phyloP scores from a whole-genome alignment of 1,139 yeast genomes.

The Sugiyamaella pinicola region DNA sequence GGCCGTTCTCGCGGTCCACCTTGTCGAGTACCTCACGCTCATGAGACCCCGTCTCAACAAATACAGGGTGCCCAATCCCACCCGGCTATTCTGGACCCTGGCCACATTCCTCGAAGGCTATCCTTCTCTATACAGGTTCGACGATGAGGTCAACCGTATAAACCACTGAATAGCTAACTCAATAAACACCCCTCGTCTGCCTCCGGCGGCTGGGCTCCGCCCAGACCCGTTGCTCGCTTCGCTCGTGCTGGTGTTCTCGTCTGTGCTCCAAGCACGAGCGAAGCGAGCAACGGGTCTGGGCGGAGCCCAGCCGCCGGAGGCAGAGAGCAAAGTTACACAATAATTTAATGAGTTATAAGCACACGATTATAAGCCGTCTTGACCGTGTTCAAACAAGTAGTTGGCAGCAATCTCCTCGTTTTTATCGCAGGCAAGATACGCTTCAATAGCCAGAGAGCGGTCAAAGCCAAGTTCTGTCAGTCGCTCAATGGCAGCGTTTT shows the following conservation, averaged over 20 bases:
- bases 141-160: constrained; percentile 14
- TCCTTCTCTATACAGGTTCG: constrained; percentile 38
- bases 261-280: too few species aligned
- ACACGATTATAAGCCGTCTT: constrained; percentile 29
- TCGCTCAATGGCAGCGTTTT: constrained; percentile 83
- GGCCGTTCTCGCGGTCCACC: constrained; percentile 33
- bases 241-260: too few species aligned
- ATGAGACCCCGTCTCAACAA: constrained; percentile 37
- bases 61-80: constrained; percentile 39
- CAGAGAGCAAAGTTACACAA: too few species aligned
- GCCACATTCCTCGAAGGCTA: constrained; percentile 41
- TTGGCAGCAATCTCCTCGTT: constrained; percentile 97
- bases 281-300: too few species aligned
- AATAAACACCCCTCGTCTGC: too few species aligned
- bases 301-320: too few species aligned
- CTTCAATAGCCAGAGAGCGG: constrained; percentile 83
- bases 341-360: constrained; percentile 3
- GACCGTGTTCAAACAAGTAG: constrained; percentile 62
- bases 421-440: constrained; percentile 96
- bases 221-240: constrained; percentile 11
- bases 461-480: constrained; percentile 93
- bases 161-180: too few species aligned
- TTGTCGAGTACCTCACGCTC: constrained; percentile 34
- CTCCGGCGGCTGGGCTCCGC: constrained; percentile 10
- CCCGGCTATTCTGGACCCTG: constrained; percentile 36